phyloP scores from a whole-genome alignment of 2,329 filamentous ascomycete genomes.

The Simplicillium sp. region DNA sequence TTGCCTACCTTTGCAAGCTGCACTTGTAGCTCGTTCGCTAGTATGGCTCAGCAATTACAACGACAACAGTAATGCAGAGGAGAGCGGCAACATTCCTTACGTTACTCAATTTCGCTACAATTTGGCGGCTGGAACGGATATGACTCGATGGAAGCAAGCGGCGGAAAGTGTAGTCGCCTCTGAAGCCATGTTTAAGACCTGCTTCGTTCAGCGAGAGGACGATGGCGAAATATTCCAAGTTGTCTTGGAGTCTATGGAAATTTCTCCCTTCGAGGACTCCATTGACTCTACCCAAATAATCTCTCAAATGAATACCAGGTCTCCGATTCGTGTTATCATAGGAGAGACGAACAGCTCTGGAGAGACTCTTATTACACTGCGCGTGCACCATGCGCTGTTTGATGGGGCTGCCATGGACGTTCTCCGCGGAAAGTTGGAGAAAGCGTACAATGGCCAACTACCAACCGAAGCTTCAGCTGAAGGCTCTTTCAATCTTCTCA shows the following conservation, averaged over 20 bases:
- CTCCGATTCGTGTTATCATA: conserved; percentile 6
- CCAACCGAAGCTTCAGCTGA: no score
- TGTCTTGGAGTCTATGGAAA: conserved; percentile 5
- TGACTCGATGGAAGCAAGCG: conserved; percentile 8
- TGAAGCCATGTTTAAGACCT: conserved; percentile 11
- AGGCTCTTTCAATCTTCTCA: no score
- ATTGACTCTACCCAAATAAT: conserved; percentile 3
- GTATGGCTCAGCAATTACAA: conserved; percentile 4
- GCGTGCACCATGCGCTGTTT: conserved; percentile 13
- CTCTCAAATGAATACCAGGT: conserved; percentile 4
- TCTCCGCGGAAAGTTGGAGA: conserved; percentile 9
- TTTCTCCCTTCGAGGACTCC: conserved; percentile 5
- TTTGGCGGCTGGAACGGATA: conserved; percentile 6
- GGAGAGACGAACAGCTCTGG: not conserved
- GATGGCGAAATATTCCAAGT: conserved; percentile 13
- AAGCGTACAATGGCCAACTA: conserved; percentile 2
- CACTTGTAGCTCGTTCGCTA: conserved; percentile 8
- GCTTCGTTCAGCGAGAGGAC: conserved; percentile 9
- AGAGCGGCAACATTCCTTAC: conserved; percentile 8
- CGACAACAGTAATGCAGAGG: not conserved
- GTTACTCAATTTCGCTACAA: conserved; percentile 12
- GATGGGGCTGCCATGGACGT: conserved; percentile 11
- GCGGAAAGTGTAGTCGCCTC: conserved; percentile 7
- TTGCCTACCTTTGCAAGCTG: conserved; percentile 10
- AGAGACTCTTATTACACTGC: conserved; percentile 8